Percentiles rank a stretch among this genome's conserved stretches.
These are phyloP conservation scores for Paecilomyces fulvus DNA, from an alignment of 2,329 filamentous ascomycete species.

Conservation along the genomic window DNA sequence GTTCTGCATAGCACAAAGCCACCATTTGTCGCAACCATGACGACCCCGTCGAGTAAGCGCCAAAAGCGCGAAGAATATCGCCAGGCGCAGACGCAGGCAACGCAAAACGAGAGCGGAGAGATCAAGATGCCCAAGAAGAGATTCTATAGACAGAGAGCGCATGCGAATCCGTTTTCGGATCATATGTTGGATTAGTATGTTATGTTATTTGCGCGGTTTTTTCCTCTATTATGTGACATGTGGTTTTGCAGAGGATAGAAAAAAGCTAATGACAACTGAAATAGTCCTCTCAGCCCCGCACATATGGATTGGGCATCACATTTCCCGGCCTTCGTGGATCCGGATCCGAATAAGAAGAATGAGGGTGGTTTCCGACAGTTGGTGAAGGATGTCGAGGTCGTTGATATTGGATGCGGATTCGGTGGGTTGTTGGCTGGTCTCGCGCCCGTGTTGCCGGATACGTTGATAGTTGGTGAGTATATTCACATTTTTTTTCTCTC, in stretches of 20 bases:
- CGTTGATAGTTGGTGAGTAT: constrained; percentile 65
- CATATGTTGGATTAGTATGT: constrained; percentile 80
- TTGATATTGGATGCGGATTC: constrained; percentile 96
- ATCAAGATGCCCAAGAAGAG: constrained; percentile 78
- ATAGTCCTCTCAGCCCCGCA: constrained; percentile 66
- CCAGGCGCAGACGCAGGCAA: constrained; percentile 34
- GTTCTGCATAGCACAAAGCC: background rate
- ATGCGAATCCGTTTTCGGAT: constrained; percentile 97
- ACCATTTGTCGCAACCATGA: constrained; percentile 7
- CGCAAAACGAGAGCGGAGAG: constrained; percentile 18
- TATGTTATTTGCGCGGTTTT: constrained; percentile 38
- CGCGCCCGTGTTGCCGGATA: constrained; percentile 70
- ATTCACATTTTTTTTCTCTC: background rate
- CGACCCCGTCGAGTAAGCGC: constrained; percentile 45
- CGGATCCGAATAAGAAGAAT: constrained; percentile 25
- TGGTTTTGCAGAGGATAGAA: background rate
- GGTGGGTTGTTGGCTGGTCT: constrained; percentile 84
- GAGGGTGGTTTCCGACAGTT: constrained; percentile 34
- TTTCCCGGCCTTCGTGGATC: constrained; percentile 63
- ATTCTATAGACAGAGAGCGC: constrained; percentile 91
- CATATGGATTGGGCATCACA: constrained; percentile 87
- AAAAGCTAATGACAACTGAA: background rate
- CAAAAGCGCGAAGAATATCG: constrained; percentile 61
- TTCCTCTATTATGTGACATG: background rate
- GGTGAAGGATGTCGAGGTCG: constrained; percentile 71